A percentile compares a stretch with the other conserved stretches of the same genome.
phyloP scores from a whole-genome alignment of 768 basidiomycete species.

The Chalciporus piperatus region DNA sequence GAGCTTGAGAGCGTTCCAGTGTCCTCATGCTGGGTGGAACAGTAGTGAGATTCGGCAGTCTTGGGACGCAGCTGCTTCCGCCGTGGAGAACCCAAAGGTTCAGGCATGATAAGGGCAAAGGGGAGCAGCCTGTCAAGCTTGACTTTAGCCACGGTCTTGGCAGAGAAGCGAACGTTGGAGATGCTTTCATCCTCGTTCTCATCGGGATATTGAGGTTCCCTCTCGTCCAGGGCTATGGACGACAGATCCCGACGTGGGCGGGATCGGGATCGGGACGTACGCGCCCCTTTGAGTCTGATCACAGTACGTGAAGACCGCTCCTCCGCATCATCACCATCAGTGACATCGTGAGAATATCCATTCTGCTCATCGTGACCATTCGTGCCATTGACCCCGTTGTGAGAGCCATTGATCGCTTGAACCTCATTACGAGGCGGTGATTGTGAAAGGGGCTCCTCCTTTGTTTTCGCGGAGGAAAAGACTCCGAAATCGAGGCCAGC shows the following conservation, averaged over 20 bases:
- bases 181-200: constrained; percentile 63
- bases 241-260: constrained; percentile 71
- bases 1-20: constrained; percentile 13
- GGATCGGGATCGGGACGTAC: constrained; percentile 62
- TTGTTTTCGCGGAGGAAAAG: constrained; percentile 49
- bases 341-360: constrained; percentile 19
- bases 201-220: constrained; percentile 56
- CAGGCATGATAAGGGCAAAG: constrained; percentile 78
- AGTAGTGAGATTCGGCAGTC: constrained; percentile 20
- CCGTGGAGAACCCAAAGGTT: constrained; percentile 45
- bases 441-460: constrained; percentile 9
- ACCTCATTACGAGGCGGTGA: constrained; percentile 16
- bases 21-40: constrained; percentile 15
- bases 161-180: constrained; percentile 76
- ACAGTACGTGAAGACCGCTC: constrained; percentile 68
- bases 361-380: constrained; percentile 29
- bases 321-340: constrained; percentile 44
- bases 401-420: constrained; percentile 4
- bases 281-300: constrained; percentile 56
- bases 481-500: constrained; percentile 77
- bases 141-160: constrained; percentile 58
- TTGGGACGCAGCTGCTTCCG: constrained; percentile 11
- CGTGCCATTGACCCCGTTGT: constrained; percentile 30
- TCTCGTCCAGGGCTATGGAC: constrained; percentile 53
- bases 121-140: constrained; percentile 62